Base-by-base conservation (phyloP, 768 basidiomycete species). In the Termitomyces titanicus region DNA sequence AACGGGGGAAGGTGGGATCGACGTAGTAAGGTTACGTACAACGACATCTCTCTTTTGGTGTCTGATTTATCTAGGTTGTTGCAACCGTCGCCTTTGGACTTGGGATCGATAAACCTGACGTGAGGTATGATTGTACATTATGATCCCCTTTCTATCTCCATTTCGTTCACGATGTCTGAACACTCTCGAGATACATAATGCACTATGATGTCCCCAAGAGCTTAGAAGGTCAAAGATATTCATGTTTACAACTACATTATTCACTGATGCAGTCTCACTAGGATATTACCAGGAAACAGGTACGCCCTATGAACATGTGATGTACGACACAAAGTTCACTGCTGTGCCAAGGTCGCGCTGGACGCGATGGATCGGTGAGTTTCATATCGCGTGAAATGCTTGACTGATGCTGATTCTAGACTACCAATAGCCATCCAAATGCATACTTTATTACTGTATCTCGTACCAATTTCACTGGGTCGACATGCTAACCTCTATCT, bases 251-350 rank as follows among this genome's bases (percentile, higher is more conserved):
- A 52, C 25, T 35, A 17, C 33, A 18, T 17, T 56, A 46, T 33
- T 49, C 56, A 37, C 2, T 52, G 38, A 54, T 44, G 31, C 9
- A 38, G 17, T 11, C 45, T 50, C 40, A 24, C 13, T 50, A 90
- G 91, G 89, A 0, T 94, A 86, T 66, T 94, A 94, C 66, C 92
- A 93, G 67, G 92, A 93, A 69, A 92, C 90, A 59, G 89, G 88
- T 85, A 61, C 22, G 75, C 17, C 13, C 7, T 56, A 27, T 22
- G 24, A n/a, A 24, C 12, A 29, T 10, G 44, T 18, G 37, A 24
- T 39, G 10, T 17, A 53, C 12, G 8, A 38, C 35, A 44, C 35
- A 20, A 18, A 50, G 13, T 18, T 60, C 22, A 65, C 15, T n/a
- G 37, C 47, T 3, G 22, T 58, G 50, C 47, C 11, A 45, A 88